phyloP scores from a whole-genome alignment of 345 rosid species.

The Citrus medica region DNA sequence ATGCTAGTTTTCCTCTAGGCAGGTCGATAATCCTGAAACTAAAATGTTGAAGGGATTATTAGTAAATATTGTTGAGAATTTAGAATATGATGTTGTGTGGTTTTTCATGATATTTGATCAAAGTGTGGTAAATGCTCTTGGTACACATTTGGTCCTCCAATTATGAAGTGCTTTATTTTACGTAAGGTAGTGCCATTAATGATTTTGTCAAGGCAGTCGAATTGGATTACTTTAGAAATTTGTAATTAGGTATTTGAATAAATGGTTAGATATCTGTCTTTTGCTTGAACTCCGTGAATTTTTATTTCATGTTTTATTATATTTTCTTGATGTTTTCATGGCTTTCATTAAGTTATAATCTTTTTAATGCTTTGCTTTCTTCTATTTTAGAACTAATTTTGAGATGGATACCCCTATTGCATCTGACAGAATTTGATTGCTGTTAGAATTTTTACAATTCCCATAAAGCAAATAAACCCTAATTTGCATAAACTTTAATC shows the following conservation, averaged over 20 bases:
- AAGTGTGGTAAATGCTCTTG: background rate
- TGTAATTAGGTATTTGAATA: background rate
- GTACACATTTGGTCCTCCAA: background rate
- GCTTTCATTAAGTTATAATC: too few species aligned
- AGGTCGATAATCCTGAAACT: background rate
- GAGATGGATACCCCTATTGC: too few species aligned
- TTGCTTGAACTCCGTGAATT: too few species aligned
- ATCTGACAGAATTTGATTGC: too few species aligned
- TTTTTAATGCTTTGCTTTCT: too few species aligned
- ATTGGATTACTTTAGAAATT: background rate
- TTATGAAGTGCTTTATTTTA: background rate
- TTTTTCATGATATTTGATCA: background rate
- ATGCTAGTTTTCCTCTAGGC: background rate
- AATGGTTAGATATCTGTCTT: background rate
- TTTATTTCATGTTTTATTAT: too few species aligned
- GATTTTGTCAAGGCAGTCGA: background rate
- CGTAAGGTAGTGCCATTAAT: background rate
- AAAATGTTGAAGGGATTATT: background rate
- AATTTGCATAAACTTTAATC: too few species aligned
- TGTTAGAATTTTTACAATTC: too few species aligned
- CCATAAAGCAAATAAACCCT: too few species aligned
- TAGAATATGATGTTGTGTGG: background rate
- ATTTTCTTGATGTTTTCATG: too few species aligned
- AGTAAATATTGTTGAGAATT: background rate
- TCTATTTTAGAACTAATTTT: too few species aligned